Base-by-base conservation (phyloP, 768 basidiomycete genomes). In the Roridomyces roridus region DNA sequence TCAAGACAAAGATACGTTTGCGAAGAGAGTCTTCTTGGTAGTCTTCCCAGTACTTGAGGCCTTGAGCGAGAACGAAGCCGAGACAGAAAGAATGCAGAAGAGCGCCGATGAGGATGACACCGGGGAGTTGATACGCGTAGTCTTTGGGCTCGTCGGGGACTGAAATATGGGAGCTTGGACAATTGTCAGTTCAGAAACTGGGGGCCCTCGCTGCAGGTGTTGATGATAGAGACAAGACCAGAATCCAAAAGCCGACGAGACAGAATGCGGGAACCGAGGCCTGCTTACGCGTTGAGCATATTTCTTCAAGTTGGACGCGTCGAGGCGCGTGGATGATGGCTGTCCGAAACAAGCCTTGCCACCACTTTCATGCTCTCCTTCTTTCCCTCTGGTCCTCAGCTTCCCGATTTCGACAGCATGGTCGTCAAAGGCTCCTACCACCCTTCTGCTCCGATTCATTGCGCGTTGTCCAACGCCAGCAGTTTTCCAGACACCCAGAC, bases 361-460 rank as follows among this genome's bases (percentile, higher is more conserved):
- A 8, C 31, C 29, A 14, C 7, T 34, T 34, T 15, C 31, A 74
- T 71, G 70, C 61, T 70, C 55, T 74, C 76, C 31, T 53, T 85
- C 15, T 81, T 81, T 74, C 81, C 29, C 7, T 68, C 76, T 44
- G 74, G 74, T 3, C 80, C 82, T 17, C 42, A 65, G 8, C 69
- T 89, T n/a, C 88, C 89, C 5, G 63, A 61, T 2, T 89, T 85
- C 71, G 72, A 68, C 17, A 79, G 83, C 5, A 68, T 92, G n/a
- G 74, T 92, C 12, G 71, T 92, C 28, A 77, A 81, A 23, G 91
- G 91, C 1, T 55, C 74, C 0, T 88, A 85, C 66, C 85, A 84
- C 46, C 70, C 87, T 18, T 87, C 91, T 4, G 86, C 89, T 6
- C 89, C 89, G 4, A 73, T 93, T 44, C 85, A 89, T 59, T 75